Base-by-base conservation (phyloP, 345 rosid species). In the Arabis hirsuta region DNA sequence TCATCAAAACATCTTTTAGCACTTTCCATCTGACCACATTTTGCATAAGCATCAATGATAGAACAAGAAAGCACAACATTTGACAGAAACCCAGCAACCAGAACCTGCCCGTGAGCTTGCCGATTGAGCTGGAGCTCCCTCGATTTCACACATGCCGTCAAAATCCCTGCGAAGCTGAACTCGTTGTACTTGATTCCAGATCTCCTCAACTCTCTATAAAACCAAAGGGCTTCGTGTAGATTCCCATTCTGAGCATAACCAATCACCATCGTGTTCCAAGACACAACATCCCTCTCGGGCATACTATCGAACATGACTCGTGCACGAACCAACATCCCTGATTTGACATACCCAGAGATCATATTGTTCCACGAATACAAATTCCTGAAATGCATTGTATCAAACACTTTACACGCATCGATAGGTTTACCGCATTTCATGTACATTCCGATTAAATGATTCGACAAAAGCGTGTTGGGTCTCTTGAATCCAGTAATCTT, bases 71-170 rank as follows among this genome's bases (percentile, higher is more conserved):
- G 76, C 26, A 92, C 89, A 52, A 85, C 42, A 81, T 88, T 90
- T 5, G 78, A 81, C 31, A 65, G 48, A 68, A 90, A 77, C 7
- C 96, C 98, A 67, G 77, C 64, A 66, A 84, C 77, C 57, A 92
- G 58, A 79, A 90, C 83, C 84, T 92, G 96, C 73, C 88, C 91
- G 73, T 88, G 96, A 81, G 82, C 88, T 85, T 88, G 95, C 74
- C 65, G 76, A 38, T 68, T 77, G 38, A 88, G 82, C 59, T 61
- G 62, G 73, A 81, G 36, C 6, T 84, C 85, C 68, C 67, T 80
- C 5, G 62, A 48, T 78, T 83, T 87, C 39, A 84, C 91, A 73
- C 92, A 88, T 22, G 83, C 82, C 3, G 82, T 87, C 81, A 87
- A 65, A 60, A 90, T 48, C 27, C 95, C 96, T 0, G 86, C 79